phyloP scores from a whole-genome alignment of 2,329 filamentous ascomycete species.

The Leptographium galeiforme region DNA sequence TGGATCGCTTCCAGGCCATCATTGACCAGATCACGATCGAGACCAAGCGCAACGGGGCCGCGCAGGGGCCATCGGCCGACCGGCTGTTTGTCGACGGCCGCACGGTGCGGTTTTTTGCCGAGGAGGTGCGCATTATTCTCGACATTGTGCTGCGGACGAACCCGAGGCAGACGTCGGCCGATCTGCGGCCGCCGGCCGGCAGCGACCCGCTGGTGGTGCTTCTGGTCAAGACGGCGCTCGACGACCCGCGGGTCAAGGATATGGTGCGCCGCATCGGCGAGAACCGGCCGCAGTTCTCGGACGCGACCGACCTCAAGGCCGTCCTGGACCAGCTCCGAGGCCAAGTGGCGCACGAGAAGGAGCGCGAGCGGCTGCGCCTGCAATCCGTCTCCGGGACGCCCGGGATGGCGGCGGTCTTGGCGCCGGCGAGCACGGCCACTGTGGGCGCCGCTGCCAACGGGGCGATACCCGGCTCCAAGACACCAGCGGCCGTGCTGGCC shows the following conservation, averaged over 20 bases:
- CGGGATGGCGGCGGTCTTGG: not conserved
- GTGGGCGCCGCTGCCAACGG: no score
- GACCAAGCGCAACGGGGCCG: conserved; percentile 36
- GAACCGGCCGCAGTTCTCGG: conserved; percentile 34
- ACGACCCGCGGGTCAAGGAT: conserved; percentile 33
- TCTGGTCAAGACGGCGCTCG: conserved; percentile 43
- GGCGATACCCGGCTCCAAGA: no score
- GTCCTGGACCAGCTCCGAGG: conserved; percentile 34
- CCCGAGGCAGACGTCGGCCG: conserved; percentile 38
- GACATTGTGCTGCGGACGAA: conserved; percentile 47
- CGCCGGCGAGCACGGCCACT: not conserved
- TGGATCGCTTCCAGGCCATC: conserved; percentile 65
- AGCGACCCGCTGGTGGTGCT: conserved; percentile 43
- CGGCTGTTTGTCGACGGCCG: conserved; percentile 39
- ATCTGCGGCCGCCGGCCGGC: conserved; percentile 37
- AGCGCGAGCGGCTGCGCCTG: conserved; percentile 6
- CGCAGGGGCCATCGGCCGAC: conserved; percentile 40
- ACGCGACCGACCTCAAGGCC: conserved; percentile 40
- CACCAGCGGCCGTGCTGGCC: conserved; percentile 15
- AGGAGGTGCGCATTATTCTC: conserved; percentile 42
- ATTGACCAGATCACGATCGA: conserved; percentile 64
- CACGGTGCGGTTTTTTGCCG: conserved; percentile 46
- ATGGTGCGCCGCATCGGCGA: conserved; percentile 42
- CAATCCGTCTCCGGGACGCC: conserved; percentile 10
- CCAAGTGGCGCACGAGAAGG: conserved; percentile 18